Percentiles rank a stretch among this genome's conserved stretches.
Evolutionary conservation across 768 basidiomycete species (phyloP).

Genomic region (Trametes coccinea): DNA sequence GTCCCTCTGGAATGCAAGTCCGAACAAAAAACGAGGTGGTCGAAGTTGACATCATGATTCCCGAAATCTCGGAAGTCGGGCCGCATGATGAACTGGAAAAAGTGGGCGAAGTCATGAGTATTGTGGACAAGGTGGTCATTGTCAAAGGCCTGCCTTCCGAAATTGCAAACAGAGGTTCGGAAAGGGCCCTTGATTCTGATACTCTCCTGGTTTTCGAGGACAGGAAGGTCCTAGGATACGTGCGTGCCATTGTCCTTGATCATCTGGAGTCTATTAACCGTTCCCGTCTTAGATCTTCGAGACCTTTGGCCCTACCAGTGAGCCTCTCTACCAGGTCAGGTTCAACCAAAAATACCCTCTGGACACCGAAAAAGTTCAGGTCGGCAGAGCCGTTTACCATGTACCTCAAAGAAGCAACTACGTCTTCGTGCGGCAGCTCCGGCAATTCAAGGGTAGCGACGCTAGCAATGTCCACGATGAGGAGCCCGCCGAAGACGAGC

Average conservation of each 20-base stretch:
- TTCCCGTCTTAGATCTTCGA: conserved; percentile 57
- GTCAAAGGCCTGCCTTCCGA: conserved; percentile 59
- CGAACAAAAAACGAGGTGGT: conserved; percentile 71
- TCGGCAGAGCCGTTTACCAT: conserved; percentile 76
- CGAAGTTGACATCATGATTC: conserved; percentile 59
- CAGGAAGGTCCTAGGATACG: conserved; percentile 86
- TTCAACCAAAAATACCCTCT: conserved; percentile 70
- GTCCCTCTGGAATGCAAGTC: conserved; percentile 46
- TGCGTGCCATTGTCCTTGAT: conserved; percentile 44
- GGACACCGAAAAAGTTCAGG: conserved; percentile 51
- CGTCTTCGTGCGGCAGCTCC: conserved; percentile 76
- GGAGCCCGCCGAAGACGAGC: conserved; percentile 85
- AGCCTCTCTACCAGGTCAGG: conserved; percentile 87
- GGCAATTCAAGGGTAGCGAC: conserved; percentile 80
- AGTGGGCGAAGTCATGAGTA: conserved; percentile 76
- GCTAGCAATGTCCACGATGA: conserved; percentile 95
- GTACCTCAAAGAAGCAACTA: conserved; percentile 79
- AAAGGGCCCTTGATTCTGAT: conserved; percentile 80
- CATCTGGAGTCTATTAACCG: neutral
- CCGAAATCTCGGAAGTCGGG: conserved; percentile 63
- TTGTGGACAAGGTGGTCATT: conserved; percentile 73
- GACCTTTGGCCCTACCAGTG: conserved; percentile 91
- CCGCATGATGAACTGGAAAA: conserved; percentile 66
- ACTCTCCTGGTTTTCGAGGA: conserved; percentile 91
- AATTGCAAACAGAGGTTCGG: conserved; percentile 46